A percentile compares a stretch with the other conserved stretches of the same genome.
phyloP scores from a whole-genome alignment of 108 stramenopile genomes.

The Seminavis robusta region DNA sequence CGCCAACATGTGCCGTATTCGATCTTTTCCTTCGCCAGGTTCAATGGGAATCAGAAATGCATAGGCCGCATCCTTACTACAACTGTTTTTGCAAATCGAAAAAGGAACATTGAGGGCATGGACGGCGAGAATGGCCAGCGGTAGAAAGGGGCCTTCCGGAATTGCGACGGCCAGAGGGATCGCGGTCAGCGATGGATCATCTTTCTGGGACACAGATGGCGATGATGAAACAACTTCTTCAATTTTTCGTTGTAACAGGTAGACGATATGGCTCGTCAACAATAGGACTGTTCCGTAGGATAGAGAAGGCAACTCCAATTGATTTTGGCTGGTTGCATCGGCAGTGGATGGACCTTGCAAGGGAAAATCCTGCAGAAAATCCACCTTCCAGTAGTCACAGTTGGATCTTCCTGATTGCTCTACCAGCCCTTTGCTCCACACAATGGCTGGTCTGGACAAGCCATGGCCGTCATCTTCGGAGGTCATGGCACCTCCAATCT shows the following conservation, averaged over 20 bases:
- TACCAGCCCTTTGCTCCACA: no score
- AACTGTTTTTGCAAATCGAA: neutral
- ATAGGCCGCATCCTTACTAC: neutral
- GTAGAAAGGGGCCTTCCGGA: constrained; percentile 79
- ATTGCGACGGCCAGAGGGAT: constrained; percentile 65
- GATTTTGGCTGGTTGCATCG: neutral
- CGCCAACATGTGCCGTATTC: constrained; percentile 49
- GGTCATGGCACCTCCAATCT: no score
- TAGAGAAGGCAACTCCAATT: neutral
- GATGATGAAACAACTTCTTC: neutral
- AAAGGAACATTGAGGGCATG: constrained; percentile 52
- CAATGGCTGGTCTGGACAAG: no score
- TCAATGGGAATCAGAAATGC: constrained; percentile 65
- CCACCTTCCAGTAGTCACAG: no score
- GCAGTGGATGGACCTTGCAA: neutral
- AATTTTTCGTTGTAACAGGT: neutral
- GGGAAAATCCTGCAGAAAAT: neutral
- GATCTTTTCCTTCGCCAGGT: constrained; percentile 62
- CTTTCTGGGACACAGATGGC: neutral
- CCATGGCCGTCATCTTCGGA: no score
- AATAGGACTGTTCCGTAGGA: neutral
- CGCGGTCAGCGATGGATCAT: no score
- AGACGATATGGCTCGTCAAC: neutral
- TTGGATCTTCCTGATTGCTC: no score
- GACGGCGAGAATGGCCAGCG: constrained; percentile 60